These are phyloP conservation scores for Ceratobasidium sp. DNA, from an alignment of 1,284 basidiomycete species.

Conservation along the genomic window DNA sequence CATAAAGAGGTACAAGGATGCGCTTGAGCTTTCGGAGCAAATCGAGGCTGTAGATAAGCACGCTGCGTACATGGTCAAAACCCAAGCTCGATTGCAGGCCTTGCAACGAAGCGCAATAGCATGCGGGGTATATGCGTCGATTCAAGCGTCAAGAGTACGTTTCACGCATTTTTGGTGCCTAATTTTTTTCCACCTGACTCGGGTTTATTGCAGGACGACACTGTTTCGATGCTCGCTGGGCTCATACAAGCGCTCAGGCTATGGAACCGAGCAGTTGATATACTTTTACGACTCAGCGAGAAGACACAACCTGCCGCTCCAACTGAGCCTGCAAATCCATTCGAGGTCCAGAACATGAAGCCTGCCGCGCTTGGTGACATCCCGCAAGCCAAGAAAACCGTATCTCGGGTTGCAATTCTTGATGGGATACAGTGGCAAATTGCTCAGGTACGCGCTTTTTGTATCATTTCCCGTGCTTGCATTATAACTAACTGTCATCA, in stretches of 20 bases:
- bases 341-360: conserved; percentile 62
- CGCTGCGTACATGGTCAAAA: conserved; percentile 66
- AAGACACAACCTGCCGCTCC: conserved; percentile 54
- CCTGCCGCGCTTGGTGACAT: neutral
- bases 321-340: conserved; percentile 67
- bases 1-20: conserved; percentile 42
- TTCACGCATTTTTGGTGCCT: neutral
- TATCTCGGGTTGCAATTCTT: conserved; percentile 55
- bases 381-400: conserved; percentile 22
- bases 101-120: conserved; percentile 81
- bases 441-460: conserved; percentile 62
- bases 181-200: conserved; percentile 13
- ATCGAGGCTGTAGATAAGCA: conserved; percentile 62
- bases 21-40: conserved; percentile 52
- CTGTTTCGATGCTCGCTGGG: conserved; percentile 68
- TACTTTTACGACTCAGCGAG: conserved; percentile 69
- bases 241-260: conserved; percentile 80
- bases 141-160: conserved; percentile 75
- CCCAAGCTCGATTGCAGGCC: conserved; percentile 68
- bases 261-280: conserved; percentile 82
- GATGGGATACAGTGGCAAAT: conserved; percentile 80
- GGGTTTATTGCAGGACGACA: conserved; percentile 68
- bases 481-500: neutral
- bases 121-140: conserved; percentile 71
- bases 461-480: neutral